Percentiles rank a stretch among this genome's conserved stretches.
These are phyloP conservation scores for Xylariaceae sp. DNA, from an alignment of 2,329 filamentous ascomycete genomes.

Conservation along the genomic window DNA sequence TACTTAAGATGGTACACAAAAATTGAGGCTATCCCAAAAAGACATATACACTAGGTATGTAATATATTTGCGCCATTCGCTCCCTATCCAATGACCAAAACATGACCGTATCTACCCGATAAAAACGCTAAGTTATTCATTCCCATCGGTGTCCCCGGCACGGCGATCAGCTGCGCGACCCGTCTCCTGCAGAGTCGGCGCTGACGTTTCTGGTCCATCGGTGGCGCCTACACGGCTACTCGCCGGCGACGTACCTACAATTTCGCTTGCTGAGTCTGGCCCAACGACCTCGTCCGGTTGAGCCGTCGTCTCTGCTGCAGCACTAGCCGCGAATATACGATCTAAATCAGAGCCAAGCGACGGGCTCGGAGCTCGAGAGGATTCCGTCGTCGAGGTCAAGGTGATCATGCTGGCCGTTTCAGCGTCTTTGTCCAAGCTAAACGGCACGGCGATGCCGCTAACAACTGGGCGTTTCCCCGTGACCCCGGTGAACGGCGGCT, in stretches of 20 bases:
- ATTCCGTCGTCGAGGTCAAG: slow-evolving; percentile 44
- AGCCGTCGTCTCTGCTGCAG: slow-evolving; percentile 3
- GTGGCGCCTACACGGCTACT: background rate
- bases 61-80: slow-evolving; percentile 3
- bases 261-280: background rate
- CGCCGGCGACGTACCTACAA: background rate
- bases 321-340: slow-evolving; percentile 10
- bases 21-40: no score
- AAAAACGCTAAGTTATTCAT: background rate
- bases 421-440: slow-evolving; percentile 61
- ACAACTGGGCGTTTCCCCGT: slow-evolving; percentile 62
- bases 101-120: background rate
- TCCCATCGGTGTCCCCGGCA: background rate
- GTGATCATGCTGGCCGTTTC: slow-evolving; percentile 69
- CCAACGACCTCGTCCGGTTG: background rate
- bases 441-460: slow-evolving; percentile 68
- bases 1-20: no score
- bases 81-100: background rate
- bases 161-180: background rate
- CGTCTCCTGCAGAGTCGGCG: no score
- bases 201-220: no score
- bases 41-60: no score
- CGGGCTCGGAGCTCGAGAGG: slow-evolving; percentile 33
- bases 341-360: slow-evolving; percentile 24
- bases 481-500: slow-evolving; percentile 46